Evolutionary conservation across 495 filamentous ascomycete species (phyloP), one percentile per base, ranked within the genome.

Genomic region (Podospora fimiseda): DNA sequence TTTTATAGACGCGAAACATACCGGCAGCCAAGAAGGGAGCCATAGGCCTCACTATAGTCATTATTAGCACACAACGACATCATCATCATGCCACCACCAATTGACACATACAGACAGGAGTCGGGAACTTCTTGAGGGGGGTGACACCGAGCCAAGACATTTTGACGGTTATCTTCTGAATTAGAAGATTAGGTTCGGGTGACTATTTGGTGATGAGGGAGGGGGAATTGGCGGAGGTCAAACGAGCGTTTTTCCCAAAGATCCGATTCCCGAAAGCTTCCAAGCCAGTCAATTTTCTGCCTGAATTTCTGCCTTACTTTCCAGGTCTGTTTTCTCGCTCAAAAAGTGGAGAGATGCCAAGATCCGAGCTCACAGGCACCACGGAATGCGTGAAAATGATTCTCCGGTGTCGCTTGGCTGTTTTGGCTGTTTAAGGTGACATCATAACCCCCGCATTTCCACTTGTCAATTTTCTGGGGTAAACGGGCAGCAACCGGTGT

Each of bases 21-120:
- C 92, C 90, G 68, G 92, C 91, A 75, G 80, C 75, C 79, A 86
- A 94, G 83, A 96, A 97, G 50, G 92, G 92, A 65, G 80, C 83
- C 82, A 94, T 80, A 58, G 91, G 90, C 76, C 78, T 74, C 75
- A 87, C 92, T 97, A 70, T 74, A 57, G 60, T 61, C 44, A 67
- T 47, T 51, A 51, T 57, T 50, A 61, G 55, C 49, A 38, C n/a
- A 48, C 24, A 50, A 14, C 43, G 19, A 36, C 60, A 50, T 13
- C 53, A 43, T 41, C 14, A 18, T 51, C 33, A 55, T 42, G 53
- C 37, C 61, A 42, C 55, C 51, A 47, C 48, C 48, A 66, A 64
- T 68, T 60, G 63, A 84, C 90, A n/a, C n/a, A 57, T 85, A 96
- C 92, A 79, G 62, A 95, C 70, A 42, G 88, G 86, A 59, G 83